Evolutionary conservation across 1,284 basidiomycete genomes (phyloP).

Genomic region (Lentinula novae-zelandiae): DNA sequence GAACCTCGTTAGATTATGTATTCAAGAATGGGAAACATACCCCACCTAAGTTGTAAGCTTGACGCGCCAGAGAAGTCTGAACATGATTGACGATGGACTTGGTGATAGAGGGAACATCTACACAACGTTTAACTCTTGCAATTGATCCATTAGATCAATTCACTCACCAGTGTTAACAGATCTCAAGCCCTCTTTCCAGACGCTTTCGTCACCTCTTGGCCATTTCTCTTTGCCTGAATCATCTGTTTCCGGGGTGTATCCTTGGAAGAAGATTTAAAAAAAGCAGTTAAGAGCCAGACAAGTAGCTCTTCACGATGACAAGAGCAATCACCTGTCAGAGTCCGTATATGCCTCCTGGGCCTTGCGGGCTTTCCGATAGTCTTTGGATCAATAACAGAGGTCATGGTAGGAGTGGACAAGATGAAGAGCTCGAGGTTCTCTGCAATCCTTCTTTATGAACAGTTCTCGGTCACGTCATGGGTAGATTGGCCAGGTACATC

Average conservation of each 20-base stretch:
- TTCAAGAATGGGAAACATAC: background rate
- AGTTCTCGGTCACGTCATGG: constrained; percentile 1
- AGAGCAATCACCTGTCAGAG: constrained; percentile 55
- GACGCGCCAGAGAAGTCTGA: constrained; percentile 83
- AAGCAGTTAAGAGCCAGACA: background rate
- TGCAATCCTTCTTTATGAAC: background rate
- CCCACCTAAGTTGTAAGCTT: constrained; percentile 75
- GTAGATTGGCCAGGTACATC: background rate
- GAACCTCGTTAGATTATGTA: background rate
- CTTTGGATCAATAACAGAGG: constrained; percentile 58
- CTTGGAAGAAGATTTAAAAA: constrained; percentile 30
- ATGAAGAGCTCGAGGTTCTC: background rate
- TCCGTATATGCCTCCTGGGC: constrained; percentile 65
- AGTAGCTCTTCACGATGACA: constrained; percentile 4
- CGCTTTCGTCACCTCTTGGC: constrained; percentile 79
- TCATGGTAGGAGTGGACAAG: constrained; percentile 30
- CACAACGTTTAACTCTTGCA: constrained; percentile 4
- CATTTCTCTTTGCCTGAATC: constrained; percentile 76
- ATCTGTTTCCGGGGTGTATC: constrained; percentile 73
- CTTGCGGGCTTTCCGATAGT: constrained; percentile 59
- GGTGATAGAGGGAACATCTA: constrained; percentile 67
- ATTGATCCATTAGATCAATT: background rate
- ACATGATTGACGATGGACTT: constrained; percentile 83
- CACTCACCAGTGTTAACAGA: constrained; percentile 53
- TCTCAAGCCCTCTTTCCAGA: constrained; percentile 72